Percentiles rank a stretch among this genome's conserved stretches.
phyloP scores from a whole-genome alignment of 1,139 yeast genomes.

The Diutina catenulata region DNA sequence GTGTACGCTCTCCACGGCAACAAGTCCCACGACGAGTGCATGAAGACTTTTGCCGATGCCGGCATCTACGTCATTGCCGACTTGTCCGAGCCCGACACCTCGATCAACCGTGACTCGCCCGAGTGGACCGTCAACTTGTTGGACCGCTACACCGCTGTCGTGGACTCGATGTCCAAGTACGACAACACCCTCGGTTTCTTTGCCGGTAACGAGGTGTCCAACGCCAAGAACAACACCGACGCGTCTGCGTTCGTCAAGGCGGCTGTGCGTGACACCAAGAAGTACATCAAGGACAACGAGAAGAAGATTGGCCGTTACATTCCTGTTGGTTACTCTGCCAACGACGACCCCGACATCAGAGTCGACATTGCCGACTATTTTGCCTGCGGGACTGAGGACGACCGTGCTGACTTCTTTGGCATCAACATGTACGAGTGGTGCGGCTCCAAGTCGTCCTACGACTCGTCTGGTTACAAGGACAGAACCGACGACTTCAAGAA shows the following conservation, averaged over 20 bases:
- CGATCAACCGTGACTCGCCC: constrained; percentile 70
- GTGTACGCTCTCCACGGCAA: constrained; percentile 72
- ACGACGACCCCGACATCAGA: constrained; percentile 68
- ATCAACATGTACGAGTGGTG: constrained; percentile 94
- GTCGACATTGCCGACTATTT: constrained; percentile 68
- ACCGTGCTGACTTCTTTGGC: constrained; percentile 82
- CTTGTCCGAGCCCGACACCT: constrained; percentile 71
- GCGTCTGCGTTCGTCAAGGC: constrained; percentile 87
- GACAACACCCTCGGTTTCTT: constrained; percentile 85
- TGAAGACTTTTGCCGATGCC: constrained; percentile 67
- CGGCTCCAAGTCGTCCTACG: constrained; percentile 52
- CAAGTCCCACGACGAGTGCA: constrained; percentile 75
- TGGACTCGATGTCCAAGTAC: constrained; percentile 74
- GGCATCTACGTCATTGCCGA: constrained; percentile 84
- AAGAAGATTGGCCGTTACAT: constrained; percentile 29
- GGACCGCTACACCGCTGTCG: constrained; percentile 65
- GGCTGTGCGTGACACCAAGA: constrained; percentile 74
- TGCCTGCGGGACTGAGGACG: constrained; percentile 62
- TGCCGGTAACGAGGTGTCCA: constrained; percentile 84
- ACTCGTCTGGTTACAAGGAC: constrained; percentile 56
- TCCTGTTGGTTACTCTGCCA: constrained; percentile 86
- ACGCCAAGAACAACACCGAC: constrained; percentile 44
- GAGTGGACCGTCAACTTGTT: constrained; percentile 57
- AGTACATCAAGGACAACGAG: constrained; percentile 51
- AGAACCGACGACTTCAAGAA: constrained; percentile 49